Evolutionary conservation across 2,329 filamentous ascomycete genomes (phyloP), one percentile per base, ranked within the genome.

Genomic region (Endothia cerciana): DNA sequence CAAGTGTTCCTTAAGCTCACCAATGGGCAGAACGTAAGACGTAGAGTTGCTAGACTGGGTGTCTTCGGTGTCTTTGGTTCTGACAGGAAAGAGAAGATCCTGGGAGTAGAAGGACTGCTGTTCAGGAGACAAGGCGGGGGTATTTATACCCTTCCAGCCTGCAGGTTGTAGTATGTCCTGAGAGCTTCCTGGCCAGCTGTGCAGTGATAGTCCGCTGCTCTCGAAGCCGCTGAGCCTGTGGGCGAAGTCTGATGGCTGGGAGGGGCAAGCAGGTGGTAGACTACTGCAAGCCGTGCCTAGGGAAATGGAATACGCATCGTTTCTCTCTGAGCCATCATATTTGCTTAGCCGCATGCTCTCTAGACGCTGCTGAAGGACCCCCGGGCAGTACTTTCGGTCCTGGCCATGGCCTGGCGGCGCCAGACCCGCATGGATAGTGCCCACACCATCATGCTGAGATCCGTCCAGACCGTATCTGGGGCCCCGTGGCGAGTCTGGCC

Each of bases 341-440:
- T 51, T 49, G 60, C 41, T 40, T 11, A 33, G 25, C 63, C 60
- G 62, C 22, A 65, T 43, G 13, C 17, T 13, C n/a, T 63, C 55
- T 36, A 65, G 51, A 19, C 47, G n/a, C 8, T 63, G 63, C 28
- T 62, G 49, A 4, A 63, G 40, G 8, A 30, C 41, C 13, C 53
- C 60, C 15, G 30, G 28, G 33, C 19, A 13, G 56, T 51, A 47
- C 3, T 43, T 38, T 11, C 43, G 47, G n/a, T 41, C 15, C 22
- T 55, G 45, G 3, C 17, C 28, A 11, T 55, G 55, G 2, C 1
- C 55, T 8, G n/a, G n/a, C n/a, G 11, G 25, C 25, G 10, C 1
- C 22, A 28, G 45, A 15, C 22, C 8, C 2, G 33, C 19, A 8
- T 57, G 55, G 19, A 22, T 6, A 8, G 58, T 33, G 25, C 30